Evolutionary conservation across 768 basidiomycete genomes (phyloP), one percentile per base, ranked within the genome.

Genomic region (Hydnum rufescens): DNA sequence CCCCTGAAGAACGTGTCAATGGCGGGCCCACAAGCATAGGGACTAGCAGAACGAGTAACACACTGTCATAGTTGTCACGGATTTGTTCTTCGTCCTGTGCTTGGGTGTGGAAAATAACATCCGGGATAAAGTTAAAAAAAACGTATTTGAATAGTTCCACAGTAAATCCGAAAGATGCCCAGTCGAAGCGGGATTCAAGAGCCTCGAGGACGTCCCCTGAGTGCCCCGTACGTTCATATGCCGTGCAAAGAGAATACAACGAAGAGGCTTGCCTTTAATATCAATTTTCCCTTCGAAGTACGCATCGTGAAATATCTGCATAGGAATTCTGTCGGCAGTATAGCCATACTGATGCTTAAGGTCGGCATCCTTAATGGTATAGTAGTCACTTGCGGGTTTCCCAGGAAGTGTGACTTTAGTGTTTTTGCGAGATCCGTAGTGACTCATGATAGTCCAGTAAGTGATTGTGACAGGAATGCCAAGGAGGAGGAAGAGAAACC

Each of bases 271-370:
- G 84, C 93, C 90, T 49, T 96, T 99, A 65, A 99, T 84, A 53
- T 96, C 92, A 55, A 92, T 77, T 68, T 96, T 96, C 48, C 81
- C 81, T 49, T 92, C 89, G 64, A 99, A 96, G 69, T 82, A 97
- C 57, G 88, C 86, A 70, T 99, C 95, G 63, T 97, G 82, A 73
- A 95, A 93, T 58, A 84, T 68, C 68, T 99, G 93, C 81, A 95
- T 92, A 50, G 90, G 90, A 54, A 99, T 96, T 67, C 95, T 97
- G 59, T 78, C 75, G 67, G 80, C 84, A 57, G 79, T 82, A 25
- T 13, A 47, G 30, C 75, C 66, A 69, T 92, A 97, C 54, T 77
- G 70, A 29, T 72, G 71, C 70, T 78, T 84, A 63, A 97, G 74
- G 54, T 79, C 82, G 0, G 69, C 66, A 68, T 93, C 88, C 55